Percentiles rank a stretch among this genome's conserved stretches.
These are phyloP conservation scores for Malassezia brasiliensis DNA, from an alignment of 1,284 basidiomycete genomes.

Conservation along the genomic window DNA sequence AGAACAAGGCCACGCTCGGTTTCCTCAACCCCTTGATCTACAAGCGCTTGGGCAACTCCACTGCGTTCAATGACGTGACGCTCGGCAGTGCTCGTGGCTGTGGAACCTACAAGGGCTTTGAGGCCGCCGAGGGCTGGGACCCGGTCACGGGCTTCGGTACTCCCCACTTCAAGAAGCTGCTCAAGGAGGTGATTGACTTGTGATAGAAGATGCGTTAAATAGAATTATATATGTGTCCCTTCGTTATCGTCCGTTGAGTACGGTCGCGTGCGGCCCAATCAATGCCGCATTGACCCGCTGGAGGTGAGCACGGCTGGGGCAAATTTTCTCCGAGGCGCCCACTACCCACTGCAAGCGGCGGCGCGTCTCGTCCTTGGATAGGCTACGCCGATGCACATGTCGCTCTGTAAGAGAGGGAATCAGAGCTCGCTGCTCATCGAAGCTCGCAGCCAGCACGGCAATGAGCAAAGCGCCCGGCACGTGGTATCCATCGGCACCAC, in stretches of 20 bases:
- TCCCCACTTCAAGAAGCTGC: constrained; percentile 25
- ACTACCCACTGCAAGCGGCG: constrained; percentile 17
- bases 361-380: constrained; percentile 13
- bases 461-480: constrained; percentile 21
- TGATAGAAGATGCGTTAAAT: background rate
- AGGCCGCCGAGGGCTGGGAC: constrained; percentile 35
- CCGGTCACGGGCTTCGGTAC: constrained; percentile 37
- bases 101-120: constrained; percentile 28
- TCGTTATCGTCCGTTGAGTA: background rate
- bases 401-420: constrained; percentile 2
- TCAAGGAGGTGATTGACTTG: constrained; percentile 11
- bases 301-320: constrained; percentile 12
- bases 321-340: background rate
- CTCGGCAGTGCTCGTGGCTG: constrained; percentile 49
- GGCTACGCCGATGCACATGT: constrained; percentile 1
- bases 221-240: no score
- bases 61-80: constrained; percentile 53
- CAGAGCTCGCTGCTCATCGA: constrained; percentile 36
- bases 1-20: constrained; percentile 52
- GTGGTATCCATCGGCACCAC: constrained; percentile 20
- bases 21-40: constrained; percentile 55
- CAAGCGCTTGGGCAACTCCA: constrained; percentile 31
- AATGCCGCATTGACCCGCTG: constrained; percentile 17
- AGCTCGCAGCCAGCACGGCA: constrained; percentile 22
- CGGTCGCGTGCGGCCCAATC: constrained; percentile 9